Evolutionary conservation across 1,284 basidiomycete genomes (phyloP).

Genomic region (Cutaneotrichosporon sp.): DNA sequence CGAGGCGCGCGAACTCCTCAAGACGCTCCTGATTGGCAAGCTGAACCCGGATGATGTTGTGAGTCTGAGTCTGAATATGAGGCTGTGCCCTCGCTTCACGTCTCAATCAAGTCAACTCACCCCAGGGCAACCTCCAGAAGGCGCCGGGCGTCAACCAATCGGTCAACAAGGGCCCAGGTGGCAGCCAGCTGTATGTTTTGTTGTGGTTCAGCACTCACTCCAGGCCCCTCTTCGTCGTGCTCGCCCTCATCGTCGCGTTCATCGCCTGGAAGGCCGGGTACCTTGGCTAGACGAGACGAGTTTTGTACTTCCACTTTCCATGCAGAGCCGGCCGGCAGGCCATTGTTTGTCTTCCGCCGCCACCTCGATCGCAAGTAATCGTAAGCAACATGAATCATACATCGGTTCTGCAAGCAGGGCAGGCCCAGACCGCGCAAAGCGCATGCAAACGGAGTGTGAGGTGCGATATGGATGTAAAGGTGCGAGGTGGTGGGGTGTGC

Average conservation of each 20-base stretch:
- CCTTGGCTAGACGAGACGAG: conserved; percentile 24
- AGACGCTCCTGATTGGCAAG: conserved; percentile 69
- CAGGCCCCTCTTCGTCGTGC: conserved; percentile 40
- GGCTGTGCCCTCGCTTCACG: too few species aligned
- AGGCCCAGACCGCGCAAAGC: not conserved
- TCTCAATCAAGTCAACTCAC: not conserved
- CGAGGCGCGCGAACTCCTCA: conserved; percentile 87
- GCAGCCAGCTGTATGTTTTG: not conserved
- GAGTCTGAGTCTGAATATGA: not conserved
- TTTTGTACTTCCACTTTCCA: not conserved
- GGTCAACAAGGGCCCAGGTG: not conserved
- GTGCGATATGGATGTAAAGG: not conserved
- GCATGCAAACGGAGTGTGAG: conserved; percentile 2
- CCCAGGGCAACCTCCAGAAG: not conserved
- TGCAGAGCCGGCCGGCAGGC: not conserved
- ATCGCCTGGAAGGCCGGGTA: conserved; percentile 46
- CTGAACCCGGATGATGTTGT: not conserved
- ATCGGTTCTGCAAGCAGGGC: conserved; percentile 1
- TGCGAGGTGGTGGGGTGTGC: not conserved
- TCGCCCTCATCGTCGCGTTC: conserved; percentile 44
- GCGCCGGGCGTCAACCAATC: not conserved
- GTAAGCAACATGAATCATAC: not conserved
- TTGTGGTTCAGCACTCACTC: not conserved
- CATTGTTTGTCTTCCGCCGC: not conserved
- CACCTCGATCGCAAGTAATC: not conserved